These are phyloP conservation scores for Tylopilus rubrobrunneus DNA, from an alignment of 768 basidiomycete genomes.

Conservation along the genomic window DNA sequence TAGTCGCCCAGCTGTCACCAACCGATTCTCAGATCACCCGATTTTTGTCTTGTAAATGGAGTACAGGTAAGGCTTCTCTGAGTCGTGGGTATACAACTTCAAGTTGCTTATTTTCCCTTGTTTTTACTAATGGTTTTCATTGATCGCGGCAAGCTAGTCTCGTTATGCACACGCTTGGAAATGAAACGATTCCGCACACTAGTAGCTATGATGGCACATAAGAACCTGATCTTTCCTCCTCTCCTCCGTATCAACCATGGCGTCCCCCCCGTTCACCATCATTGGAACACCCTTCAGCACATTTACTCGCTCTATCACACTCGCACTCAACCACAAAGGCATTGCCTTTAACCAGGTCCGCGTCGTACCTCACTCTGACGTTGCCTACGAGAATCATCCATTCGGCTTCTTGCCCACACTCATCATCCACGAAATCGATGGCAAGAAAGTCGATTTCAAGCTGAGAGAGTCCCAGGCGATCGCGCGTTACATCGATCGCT, in stretches of 20 bases:
- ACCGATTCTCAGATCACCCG: no score
- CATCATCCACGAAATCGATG: constrained; percentile 26
- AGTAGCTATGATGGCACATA: background rate
- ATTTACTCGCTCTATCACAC: constrained; percentile 31
- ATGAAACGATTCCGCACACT: background rate
- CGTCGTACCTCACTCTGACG: constrained; percentile 27
- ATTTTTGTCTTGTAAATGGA: no score
- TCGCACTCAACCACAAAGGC: constrained; percentile 26
- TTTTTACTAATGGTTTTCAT: background rate
- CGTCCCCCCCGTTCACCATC: constrained; percentile 22
- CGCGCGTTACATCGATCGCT: constrained; percentile 27
- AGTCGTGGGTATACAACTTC: no score
- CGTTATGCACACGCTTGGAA: background rate
- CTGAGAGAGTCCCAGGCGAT: constrained; percentile 30
- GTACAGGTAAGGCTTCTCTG: no score
- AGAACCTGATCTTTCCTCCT: background rate
- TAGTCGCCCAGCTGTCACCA: no score
- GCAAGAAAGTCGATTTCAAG: constrained; percentile 20
- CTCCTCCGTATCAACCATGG: constrained; percentile 9
- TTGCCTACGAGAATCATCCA: constrained; percentile 26
- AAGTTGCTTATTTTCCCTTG: background rate
- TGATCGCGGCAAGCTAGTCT: no score
- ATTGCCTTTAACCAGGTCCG: constrained; percentile 25
- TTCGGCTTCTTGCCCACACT: constrained; percentile 33
- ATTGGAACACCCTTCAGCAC: constrained; percentile 33